phyloP scores from a whole-genome alignment of 352 stramenopile species.

The Globisporangium paddicum region DNA sequence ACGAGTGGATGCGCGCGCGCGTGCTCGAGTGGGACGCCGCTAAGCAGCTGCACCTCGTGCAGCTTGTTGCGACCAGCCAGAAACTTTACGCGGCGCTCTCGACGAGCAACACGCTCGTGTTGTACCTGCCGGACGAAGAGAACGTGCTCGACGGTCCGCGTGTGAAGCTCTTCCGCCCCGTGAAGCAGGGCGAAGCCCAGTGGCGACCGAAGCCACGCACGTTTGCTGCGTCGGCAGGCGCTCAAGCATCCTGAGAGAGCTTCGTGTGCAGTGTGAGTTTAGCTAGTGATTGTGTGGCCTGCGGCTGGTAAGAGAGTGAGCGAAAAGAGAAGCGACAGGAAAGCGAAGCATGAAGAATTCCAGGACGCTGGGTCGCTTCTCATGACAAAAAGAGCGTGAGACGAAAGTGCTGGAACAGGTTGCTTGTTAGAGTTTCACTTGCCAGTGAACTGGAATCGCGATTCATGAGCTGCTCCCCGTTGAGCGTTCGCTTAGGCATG shows the following conservation, averaged over 20 bases:
- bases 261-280: neutral
- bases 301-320: neutral
- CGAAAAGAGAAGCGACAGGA: neutral
- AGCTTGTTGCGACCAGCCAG: constrained; percentile 48
- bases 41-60: constrained; percentile 65
- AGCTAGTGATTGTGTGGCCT: no score
- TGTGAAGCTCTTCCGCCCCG: constrained; percentile 56
- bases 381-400: no score
- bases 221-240: constrained; percentile 26
- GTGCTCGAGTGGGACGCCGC: constrained; percentile 65
- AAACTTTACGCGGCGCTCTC: constrained; percentile 57
- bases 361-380: neutral
- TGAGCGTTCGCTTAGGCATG: no score
- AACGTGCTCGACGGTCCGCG: constrained; percentile 49
- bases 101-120: constrained; percentile 55
- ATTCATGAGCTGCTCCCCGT: no score
- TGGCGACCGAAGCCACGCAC: constrained; percentile 71
- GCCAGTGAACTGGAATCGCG: no score
- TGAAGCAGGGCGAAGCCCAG: constrained; percentile 43
- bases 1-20: constrained; percentile 63
- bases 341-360: neutral
- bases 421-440: no score
- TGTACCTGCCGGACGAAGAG: constrained; percentile 59
- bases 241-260: neutral
- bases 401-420: no score